A percentile compares a stretch with the other conserved stretches of the same genome.
Evolutionary conservation across 163 green algal species (phyloP).

Genomic region (Chlamydomonas reinhardtii): DNA sequence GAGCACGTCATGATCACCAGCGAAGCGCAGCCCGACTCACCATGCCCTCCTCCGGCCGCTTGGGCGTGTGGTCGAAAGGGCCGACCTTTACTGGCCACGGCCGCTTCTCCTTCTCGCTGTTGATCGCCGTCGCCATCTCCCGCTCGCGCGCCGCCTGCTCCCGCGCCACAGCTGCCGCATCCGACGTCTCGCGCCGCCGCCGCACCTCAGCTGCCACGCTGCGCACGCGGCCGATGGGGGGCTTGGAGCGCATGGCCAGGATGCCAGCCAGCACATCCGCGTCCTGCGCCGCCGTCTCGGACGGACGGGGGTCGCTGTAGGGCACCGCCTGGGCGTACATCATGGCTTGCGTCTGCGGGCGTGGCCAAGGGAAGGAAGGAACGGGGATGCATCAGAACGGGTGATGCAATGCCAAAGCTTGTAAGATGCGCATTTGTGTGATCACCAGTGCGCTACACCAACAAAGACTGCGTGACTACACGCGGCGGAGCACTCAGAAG

Average conservation of each 20-base stretch:
- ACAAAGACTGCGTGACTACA: no score
- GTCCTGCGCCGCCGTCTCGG: conserved; percentile 1
- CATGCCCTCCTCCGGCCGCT: conserved; percentile 50
- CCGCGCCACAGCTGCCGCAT: conserved; percentile 22
- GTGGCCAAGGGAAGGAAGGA: no score
- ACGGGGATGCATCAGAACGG: no score
- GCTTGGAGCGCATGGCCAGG: conserved; percentile 17
- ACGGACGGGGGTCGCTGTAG: not conserved
- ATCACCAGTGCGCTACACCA: no score
- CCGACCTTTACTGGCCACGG: conserved; percentile 52
- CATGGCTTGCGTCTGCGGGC: conserved; percentile 12
- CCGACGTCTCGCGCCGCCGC: conserved; percentile 33
- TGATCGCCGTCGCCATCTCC: conserved; percentile 36
- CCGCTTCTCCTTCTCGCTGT: conserved; percentile 53
- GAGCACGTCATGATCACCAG: no score
- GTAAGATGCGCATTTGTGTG: no score
- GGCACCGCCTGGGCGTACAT: conserved; percentile 35
- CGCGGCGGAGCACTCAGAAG: no score
- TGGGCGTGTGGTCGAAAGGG: conserved; percentile 66
- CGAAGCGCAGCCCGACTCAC: not conserved
- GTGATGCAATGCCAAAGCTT: no score
- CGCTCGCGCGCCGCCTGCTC: conserved; percentile 30
- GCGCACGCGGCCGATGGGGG: not conserved
- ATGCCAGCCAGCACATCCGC: conserved; percentile 36
- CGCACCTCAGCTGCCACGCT: conserved; percentile 34